Evolutionary conservation across 164 flowering plant genomes (phyloP), one percentile per base, ranked within the genome.

Genomic region (Umbellularia californica): DNA sequence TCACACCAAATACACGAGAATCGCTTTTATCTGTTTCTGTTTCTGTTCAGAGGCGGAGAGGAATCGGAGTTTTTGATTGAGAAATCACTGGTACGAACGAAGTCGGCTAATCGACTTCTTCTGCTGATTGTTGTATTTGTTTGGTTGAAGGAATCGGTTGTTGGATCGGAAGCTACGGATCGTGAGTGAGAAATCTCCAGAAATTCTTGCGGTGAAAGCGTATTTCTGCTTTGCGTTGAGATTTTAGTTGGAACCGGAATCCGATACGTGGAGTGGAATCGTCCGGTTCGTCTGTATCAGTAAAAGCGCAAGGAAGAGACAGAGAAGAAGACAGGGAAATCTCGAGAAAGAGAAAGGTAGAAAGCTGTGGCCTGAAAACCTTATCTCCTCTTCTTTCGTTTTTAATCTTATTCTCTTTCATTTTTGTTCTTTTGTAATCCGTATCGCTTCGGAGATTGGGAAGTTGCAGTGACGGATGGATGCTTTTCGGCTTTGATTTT

Each of bases 401-500:
- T 66, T 17, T 51, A 7, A 7, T 50, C 63, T 50, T 25, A 23
- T 62, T 15, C 24, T 75, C 35, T 69, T 20, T 33, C 58, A 22
- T 30, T 30, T 30, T 30, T 30, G 33, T 30, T 30, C 33, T 30
- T 30, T 30, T 30, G 33, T 30, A 30, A 30, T 30, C 33, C 25
- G 66, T 63, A 63, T n/a, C 12, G 72, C 73, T 71, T 66, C 7
- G 65, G 71, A 66, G 22, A 51, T 41, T 70, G 76, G 33, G 70
- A 50, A 65, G 65, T 65, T 27, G 65, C 50, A n/a, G 66, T 11
- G n/a, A 27, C 12, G 22, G 19, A 22, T 5, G 33, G 33, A 30
- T 68, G 52, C 66, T 68, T 68, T 68, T 74, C 77, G 65, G 60
- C 65, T 63, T 58, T 75, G 25, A 33, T 51, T 55, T 23, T n/a